A percentile compares a stretch with the other conserved stretches of the same genome.
Evolutionary conservation across 1,284 basidiomycete species (phyloP).

Genomic region (Heterobasidion parviporum): DNA sequence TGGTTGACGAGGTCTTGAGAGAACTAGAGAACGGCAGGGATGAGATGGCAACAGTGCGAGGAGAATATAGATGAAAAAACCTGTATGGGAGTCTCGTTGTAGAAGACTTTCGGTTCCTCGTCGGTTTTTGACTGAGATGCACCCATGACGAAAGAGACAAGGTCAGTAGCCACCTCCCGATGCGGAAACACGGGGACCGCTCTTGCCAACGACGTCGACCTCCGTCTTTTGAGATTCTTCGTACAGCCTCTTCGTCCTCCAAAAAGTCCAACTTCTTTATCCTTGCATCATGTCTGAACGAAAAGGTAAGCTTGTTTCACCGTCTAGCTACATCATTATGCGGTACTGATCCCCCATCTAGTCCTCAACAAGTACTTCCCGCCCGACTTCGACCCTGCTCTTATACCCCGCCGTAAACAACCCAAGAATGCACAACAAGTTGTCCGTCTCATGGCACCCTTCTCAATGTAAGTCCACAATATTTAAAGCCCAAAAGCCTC

Average conservation of each 20-base stretch:
- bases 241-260: too few species aligned
- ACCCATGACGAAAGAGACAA: conserved; percentile 37
- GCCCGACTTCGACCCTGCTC: conserved; percentile 95
- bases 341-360: conserved; percentile 18
- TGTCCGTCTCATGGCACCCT: conserved; percentile 98
- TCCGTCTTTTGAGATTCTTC: too few species aligned
- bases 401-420: conserved; percentile 85
- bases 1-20: conserved; percentile 69
- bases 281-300: conserved; percentile 73
- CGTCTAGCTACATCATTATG: neutral
- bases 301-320: conserved; percentile 46
- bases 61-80: conserved; percentile 26
- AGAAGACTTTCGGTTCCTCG: conserved; percentile 42
- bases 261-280: too few species aligned
- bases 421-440: conserved; percentile 93
- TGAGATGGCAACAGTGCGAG: conserved; percentile 3
- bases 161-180: too few species aligned
- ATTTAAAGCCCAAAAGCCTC: neutral
- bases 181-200: too few species aligned
- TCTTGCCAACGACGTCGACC: too few species aligned
- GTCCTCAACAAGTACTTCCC: conserved; percentile 91
- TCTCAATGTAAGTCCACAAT: conserved; percentile 70
- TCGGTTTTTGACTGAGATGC: conserved; percentile 55
- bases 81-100: conserved; percentile 55
- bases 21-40: conserved; percentile 37